Conservation (phyloP, 1,284 basidiomycete genomes). For the Naganishia cerealis region DNA sequence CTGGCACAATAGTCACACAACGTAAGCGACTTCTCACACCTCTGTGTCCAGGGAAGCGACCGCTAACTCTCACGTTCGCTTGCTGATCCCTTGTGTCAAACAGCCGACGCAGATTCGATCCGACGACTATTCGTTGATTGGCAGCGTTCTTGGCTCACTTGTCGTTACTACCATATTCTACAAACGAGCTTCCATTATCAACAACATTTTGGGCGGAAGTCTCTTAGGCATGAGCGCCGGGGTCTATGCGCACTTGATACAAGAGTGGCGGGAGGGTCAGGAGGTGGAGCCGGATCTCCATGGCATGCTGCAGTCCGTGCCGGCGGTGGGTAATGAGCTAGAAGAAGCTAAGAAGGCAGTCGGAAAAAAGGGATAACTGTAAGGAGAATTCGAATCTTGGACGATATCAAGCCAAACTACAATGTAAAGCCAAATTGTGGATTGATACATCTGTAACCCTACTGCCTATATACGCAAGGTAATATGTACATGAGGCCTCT, state of each 20-base stretch:
- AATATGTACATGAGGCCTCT: neutral
- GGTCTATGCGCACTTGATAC: constrained; percentile 44
- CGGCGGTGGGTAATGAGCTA: constrained; percentile 26
- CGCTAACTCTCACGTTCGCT: neutral
- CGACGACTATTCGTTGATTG: constrained; percentile 53
- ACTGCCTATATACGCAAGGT: neutral
- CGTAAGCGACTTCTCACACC: neutral
- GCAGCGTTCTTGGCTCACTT: constrained; percentile 45
- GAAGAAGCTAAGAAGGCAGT: constrained; percentile 28
- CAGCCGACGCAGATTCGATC: constrained; percentile 42
- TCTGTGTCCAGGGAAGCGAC: neutral
- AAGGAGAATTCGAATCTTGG: neutral
- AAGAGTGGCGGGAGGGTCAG: constrained; percentile 42
- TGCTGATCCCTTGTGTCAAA: neutral
- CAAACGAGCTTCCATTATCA: constrained; percentile 42
- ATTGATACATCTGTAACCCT: neutral
- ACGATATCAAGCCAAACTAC: neutral
- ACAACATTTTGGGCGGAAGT: constrained; percentile 47
- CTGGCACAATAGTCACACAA: constrained; percentile 11
- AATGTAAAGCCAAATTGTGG: neutral
- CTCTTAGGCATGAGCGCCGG: constrained; percentile 49
- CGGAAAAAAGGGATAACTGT: constrained; percentile 22
- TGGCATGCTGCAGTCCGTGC: constrained; percentile 44
- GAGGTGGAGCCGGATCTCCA: constrained; percentile 41
- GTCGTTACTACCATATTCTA: constrained; percentile 49